Conservation (phyloP, 129 eudicot genomes). For the Flaveria robusta region DNA sequence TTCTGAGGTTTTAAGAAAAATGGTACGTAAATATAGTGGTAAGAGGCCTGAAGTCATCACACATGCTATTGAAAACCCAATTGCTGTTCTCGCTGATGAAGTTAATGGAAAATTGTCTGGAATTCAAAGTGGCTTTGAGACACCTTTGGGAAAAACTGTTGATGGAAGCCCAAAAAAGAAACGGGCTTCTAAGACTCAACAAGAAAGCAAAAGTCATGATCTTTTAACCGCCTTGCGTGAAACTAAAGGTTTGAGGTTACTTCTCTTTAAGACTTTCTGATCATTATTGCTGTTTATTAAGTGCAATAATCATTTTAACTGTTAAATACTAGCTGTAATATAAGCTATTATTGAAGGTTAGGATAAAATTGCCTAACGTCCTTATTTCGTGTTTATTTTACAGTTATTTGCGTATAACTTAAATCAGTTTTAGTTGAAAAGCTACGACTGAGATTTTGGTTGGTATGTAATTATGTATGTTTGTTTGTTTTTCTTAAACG, state of each 20-base stretch:
- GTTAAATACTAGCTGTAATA: not conserved
- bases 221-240: conserved; percentile 25
- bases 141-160: conserved; percentile 45
- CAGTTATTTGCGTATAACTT: not conserved
- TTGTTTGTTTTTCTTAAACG: no score
- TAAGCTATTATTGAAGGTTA: not conserved
- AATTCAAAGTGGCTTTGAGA: conserved; percentile 33
- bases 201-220: conserved; percentile 39
- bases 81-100: conserved; percentile 79
- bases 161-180: conserved; percentile 48
- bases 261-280: not conserved
- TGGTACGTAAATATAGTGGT: conserved; percentile 92
- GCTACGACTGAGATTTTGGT: no score
- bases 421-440: not conserved
- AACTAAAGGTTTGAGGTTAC: conserved; percentile 42
- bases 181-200: conserved; percentile 40
- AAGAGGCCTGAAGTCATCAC: conserved; percentile 94
- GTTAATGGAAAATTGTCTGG: conserved; percentile 62
- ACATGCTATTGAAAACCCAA: conserved; percentile 84
- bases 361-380: not conserved
- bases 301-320: not conserved
- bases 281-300: not conserved
- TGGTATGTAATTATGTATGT: no score
- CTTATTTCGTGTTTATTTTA: not conserved
- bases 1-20: conserved; percentile 84